Evolutionary conservation across 2,329 filamentous ascomycete genomes (phyloP).

Genomic region (Xylaria digitata): DNA sequence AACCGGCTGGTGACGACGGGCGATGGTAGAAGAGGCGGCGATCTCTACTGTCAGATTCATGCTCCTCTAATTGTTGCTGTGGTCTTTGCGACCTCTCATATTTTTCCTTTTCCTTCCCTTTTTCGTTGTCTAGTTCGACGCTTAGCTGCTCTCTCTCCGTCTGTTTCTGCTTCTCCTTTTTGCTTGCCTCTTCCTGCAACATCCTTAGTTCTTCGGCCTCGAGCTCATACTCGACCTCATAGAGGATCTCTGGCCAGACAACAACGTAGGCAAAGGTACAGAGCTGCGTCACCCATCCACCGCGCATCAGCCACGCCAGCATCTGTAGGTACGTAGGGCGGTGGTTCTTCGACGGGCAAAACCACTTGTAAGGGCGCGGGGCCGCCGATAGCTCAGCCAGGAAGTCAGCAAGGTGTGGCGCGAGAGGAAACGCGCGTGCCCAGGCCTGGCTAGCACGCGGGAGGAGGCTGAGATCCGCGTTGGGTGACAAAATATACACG

Average conservation of each 20-base stretch:
- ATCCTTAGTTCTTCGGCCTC: constrained; percentile 69
- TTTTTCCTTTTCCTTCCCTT: constrained; percentile 25
- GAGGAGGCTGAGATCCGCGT: constrained; percentile 81
- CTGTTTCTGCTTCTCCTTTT: constrained; percentile 28
- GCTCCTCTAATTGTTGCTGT: constrained; percentile 24
- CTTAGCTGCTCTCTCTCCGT: constrained; percentile 14
- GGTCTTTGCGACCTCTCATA: constrained; percentile 14
- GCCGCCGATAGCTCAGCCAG: constrained; percentile 83
- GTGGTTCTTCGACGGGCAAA: constrained; percentile 89
- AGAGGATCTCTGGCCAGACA: constrained; percentile 83
- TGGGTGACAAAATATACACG: constrained; percentile 90
- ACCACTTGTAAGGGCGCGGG: constrained; percentile 83
- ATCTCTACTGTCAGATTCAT: constrained; percentile 28
- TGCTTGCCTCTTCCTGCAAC: constrained; percentile 37
- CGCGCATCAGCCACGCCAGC: constrained; percentile 90
- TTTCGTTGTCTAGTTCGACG: constrained; percentile 23
- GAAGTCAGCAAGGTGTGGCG: constrained; percentile 86
- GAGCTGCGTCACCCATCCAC: constrained; percentile 93
- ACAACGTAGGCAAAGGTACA: constrained; percentile 92
- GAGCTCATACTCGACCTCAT: constrained; percentile 79
- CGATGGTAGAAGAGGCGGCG: constrained; percentile 29
- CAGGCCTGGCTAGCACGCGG: constrained; percentile 77
- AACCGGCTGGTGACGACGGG: constrained; percentile 29
- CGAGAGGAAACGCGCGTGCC: constrained; percentile 81
- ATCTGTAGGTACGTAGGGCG: constrained; percentile 89